Evolutionary conservation across 768 basidiomycete species (phyloP).

Genomic region (Kwoniella shandongensis): DNA sequence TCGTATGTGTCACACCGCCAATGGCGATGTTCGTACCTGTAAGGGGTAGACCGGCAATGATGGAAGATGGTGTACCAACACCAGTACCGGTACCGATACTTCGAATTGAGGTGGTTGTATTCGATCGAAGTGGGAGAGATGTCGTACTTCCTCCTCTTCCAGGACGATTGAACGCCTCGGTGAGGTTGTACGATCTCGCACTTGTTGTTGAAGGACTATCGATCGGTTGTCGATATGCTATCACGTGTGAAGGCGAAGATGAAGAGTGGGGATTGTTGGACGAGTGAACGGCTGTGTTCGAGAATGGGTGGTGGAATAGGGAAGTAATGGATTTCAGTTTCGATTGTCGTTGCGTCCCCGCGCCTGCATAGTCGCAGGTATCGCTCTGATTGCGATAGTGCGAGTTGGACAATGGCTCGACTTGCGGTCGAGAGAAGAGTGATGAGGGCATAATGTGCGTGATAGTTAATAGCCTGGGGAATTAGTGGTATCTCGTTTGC

Average conservation of each 20-base stretch:
- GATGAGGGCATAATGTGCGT: constrained; percentile 5
- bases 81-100: background rate
- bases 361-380: background rate
- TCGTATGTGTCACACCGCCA: background rate
- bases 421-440: constrained; percentile 5
- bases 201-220: background rate
- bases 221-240: constrained; percentile 10
- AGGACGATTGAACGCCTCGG: background rate
- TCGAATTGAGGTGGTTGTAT: background rate
- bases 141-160: background rate
- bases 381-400: background rate
- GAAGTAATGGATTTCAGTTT: constrained; percentile 16
- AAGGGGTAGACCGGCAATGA: background rate
- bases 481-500: too few relatives aligned
- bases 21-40: background rate
- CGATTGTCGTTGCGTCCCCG: constrained; percentile 1
- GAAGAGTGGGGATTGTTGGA: background rate
- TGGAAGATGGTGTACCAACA: background rate
- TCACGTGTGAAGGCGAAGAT: constrained; percentile 1
- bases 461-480: too few relatives aligned
- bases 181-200: background rate
- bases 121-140: background rate
- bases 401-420: background rate
- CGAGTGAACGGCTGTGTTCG: background rate
- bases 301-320: constrained; percentile 10